phyloP scores from a whole-genome alignment of 2,329 filamentous ascomycete genomes.

The Curvularia verruculosa region DNA sequence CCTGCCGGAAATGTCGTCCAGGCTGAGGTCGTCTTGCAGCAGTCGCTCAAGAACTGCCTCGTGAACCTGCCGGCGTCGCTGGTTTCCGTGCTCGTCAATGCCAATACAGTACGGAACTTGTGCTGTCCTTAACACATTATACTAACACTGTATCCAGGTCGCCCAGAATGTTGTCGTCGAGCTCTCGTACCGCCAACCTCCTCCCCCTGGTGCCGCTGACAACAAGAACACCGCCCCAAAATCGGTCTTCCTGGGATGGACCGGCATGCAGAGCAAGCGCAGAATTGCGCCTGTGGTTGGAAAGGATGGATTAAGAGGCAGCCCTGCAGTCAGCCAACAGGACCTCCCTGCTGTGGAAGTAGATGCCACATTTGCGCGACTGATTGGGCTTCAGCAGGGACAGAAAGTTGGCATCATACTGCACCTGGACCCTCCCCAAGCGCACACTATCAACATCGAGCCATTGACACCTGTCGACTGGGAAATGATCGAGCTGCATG shows the following conservation, averaged over 20 bases:
- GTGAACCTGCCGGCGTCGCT: conserved; percentile 89
- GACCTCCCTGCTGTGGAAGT: conserved; percentile 82
- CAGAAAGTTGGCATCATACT: conserved; percentile 74
- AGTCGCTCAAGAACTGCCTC: conserved; percentile 85
- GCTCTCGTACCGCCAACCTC: conserved; percentile 72
- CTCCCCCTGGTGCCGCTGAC: conserved; percentile 52
- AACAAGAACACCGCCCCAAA: conserved; percentile 53
- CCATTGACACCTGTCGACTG: conserved; percentile 94
- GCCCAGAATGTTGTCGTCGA: conserved; percentile 97
- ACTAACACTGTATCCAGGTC: conserved; percentile 68
- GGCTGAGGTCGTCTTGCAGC: conserved; percentile 83
- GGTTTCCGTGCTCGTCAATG: conserved; percentile 82
- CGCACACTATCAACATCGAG: conserved; percentile 96
- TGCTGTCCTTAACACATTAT: background rate
- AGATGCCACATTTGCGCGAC: conserved; percentile 80
- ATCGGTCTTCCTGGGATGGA: conserved; percentile 92
- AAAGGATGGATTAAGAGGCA: conserved; percentile 72
- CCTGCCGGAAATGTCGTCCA: conserved; percentile 61
- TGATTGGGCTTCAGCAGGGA: conserved; percentile 78
- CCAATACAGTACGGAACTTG: conserved; percentile 75
- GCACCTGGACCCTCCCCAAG: conserved; percentile 87
- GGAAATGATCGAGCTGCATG: conserved; percentile 98
- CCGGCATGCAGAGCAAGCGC: conserved; percentile 94
- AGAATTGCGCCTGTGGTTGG: conserved; percentile 74
- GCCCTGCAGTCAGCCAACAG: conserved; percentile 69